A percentile compares a stretch with the other conserved stretches of the same genome.
Evolutionary conservation across 1,139 yeast species (phyloP).

Genomic region (Zygoascus meyerae): DNA sequence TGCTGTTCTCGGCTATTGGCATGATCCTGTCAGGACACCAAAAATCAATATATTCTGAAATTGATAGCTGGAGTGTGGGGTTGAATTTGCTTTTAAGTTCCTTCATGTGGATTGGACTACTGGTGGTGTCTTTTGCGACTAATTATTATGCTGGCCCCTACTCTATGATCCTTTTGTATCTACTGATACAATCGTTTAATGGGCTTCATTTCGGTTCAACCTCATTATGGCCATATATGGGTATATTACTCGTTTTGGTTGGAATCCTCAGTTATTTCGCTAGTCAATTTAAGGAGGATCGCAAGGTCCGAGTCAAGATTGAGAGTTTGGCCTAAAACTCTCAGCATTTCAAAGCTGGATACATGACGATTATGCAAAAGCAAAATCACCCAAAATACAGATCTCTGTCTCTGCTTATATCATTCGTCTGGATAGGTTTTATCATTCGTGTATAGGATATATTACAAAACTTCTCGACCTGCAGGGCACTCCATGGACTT

Average conservation of each 20-base stretch:
- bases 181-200: not conserved
- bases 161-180: not conserved
- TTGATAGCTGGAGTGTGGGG: not conserved
- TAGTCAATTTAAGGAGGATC: not conserved
- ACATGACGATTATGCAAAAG: too few species aligned
- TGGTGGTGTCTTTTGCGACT: not conserved
- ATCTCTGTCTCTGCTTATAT: too few species aligned
- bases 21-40: not conserved
- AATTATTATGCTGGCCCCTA: conserved; percentile 1
- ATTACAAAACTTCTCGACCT: too few species aligned
- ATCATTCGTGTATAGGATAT: too few species aligned
- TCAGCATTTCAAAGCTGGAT: not conserved
- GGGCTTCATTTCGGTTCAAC: not conserved
- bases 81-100: not conserved
- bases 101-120: not conserved
- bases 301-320: not conserved
- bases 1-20: not conserved
- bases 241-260: not conserved
- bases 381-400: too few species aligned
- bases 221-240: not conserved
- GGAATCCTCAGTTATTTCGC: not conserved
- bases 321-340: not conserved
- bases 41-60: not conserved
- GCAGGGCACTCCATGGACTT: too few species aligned
- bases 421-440: too few species aligned